phyloP scores from a whole-genome alignment of 1,284 basidiomycete genomes.

The Hypsizygus ulmarius region DNA sequence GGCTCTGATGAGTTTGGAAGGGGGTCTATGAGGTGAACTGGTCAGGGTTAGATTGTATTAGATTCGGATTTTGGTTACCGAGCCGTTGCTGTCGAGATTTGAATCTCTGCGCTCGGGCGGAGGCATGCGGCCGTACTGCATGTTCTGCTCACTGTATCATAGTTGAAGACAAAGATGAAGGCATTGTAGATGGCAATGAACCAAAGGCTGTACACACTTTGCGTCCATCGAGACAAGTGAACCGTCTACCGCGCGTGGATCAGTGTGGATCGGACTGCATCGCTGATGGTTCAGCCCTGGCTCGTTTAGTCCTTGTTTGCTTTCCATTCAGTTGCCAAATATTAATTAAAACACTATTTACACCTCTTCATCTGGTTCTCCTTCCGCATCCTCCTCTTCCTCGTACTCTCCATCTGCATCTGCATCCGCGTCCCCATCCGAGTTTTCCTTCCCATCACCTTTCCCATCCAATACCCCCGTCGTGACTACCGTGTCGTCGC shows the following conservation, averaged over 20 bases:
- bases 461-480: conserved; percentile 18
- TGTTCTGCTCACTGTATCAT: conserved; percentile 42
- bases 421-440: conserved; percentile 21
- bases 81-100: conserved; percentile 45
- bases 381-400: conserved; percentile 36
- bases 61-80: conserved; percentile 35
- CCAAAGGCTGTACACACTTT: conserved; percentile 31
- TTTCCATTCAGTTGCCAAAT: conserved; percentile 19
- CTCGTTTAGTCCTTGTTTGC: conserved; percentile 27
- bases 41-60: conserved; percentile 23
- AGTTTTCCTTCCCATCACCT: conserved; percentile 19
- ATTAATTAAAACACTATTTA: conserved; percentile 18
- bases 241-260: conserved; percentile 8
- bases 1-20: conserved; percentile 47
- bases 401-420: conserved; percentile 44
- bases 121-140: conserved; percentile 49
- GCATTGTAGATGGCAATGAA: conserved; percentile 19
- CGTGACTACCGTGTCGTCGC: conserved; percentile 50
- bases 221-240: conserved; percentile 33
- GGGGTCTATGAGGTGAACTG: conserved; percentile 35
- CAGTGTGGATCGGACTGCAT: conserved; percentile 18
- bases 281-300: conserved; percentile 24
- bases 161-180: conserved; percentile 19
- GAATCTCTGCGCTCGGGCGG: conserved; percentile 44
- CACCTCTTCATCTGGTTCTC: conserved; percentile 33